Conservation (phyloP, 495 filamentous ascomycete species). For the Penicillium macrosclerotiorum region DNA sequence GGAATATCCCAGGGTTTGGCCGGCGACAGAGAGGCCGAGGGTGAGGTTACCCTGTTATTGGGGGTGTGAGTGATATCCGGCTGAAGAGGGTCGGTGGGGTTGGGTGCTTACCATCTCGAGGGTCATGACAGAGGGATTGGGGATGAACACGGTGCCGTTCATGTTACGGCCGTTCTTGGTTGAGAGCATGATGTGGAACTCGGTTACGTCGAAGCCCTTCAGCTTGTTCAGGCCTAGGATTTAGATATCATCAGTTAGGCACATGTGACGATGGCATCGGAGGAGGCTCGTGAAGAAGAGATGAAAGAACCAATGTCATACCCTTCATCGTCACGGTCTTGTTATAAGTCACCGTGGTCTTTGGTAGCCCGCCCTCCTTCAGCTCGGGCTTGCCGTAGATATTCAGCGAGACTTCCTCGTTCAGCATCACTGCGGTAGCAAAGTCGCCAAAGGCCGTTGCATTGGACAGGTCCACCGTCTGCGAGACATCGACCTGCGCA, state of each 20-base stretch:
- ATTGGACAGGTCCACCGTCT: constrained; percentile 50
- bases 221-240: constrained; percentile 57
- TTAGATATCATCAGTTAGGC: too few relatives aligned
- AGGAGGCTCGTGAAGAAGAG: too few relatives aligned
- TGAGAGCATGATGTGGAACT: constrained; percentile 45
- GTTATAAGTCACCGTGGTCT: constrained; percentile 51
- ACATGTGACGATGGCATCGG: too few relatives aligned
- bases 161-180: constrained; percentile 57
- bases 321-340: constrained; percentile 57
- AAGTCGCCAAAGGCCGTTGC: constrained; percentile 57
- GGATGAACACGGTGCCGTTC: constrained; percentile 61
- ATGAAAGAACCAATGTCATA: too few relatives aligned
- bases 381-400: constrained; percentile 57
- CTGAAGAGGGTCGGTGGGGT: not conserved
- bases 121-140: constrained; percentile 66
- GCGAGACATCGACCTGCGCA: constrained; percentile 50
- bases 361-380: constrained; percentile 50
- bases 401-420: constrained; percentile 57
- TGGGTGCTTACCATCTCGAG: constrained; percentile 55
- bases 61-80: not conserved
- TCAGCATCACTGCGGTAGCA: constrained; percentile 50
- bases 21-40: constrained; percentile 55
- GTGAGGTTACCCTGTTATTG: constrained; percentile 60
- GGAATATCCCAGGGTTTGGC: constrained; percentile 51
- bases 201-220: constrained; percentile 55